phyloP scores from a whole-genome alignment of 2,329 filamentous ascomycete genomes.

The Dactylella cylindrospora region DNA sequence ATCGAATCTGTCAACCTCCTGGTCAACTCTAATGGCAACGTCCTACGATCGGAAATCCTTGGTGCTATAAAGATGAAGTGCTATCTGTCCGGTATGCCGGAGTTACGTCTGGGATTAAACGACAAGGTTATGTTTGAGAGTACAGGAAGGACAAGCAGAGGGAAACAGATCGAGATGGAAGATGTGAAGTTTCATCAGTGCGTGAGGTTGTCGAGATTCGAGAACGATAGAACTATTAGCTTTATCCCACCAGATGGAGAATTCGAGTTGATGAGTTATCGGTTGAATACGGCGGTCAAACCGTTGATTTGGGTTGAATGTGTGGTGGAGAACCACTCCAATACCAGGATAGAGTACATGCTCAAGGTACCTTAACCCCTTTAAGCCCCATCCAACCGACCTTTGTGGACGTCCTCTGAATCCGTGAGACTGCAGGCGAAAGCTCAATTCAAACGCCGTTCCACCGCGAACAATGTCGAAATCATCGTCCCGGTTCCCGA shows the following conservation, averaged over 20 bases:
- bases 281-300: conserved; percentile 90
- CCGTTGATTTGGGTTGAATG: conserved; percentile 99
- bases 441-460: conserved; percentile 96
- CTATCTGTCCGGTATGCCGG: conserved; percentile 97
- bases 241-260: conserved; percentile 98
- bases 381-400: neutral
- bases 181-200: conserved; percentile 99
- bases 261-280: conserved; percentile 99
- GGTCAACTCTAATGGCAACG: conserved; percentile 90
- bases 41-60: conserved; percentile 91
- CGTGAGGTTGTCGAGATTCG: conserved; percentile 89
- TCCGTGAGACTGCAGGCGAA: conserved; percentile 62
- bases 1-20: conserved; percentile 95
- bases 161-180: conserved; percentile 99
- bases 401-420: neutral
- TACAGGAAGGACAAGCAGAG: conserved; percentile 86
- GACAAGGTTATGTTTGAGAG: conserved; percentile 99
- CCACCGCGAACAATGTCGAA: conserved; percentile 97
- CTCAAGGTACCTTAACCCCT: conserved; percentile 64
- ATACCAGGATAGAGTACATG: conserved; percentile 97
- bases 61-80: conserved; percentile 99
- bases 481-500: conserved; percentile 96
- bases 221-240: conserved; percentile 97
- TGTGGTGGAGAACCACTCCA: conserved; percentile 92
- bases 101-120: conserved; percentile 88